Percentiles rank a stretch among this genome's conserved stretches.
Evolutionary conservation across 768 basidiomycete species (phyloP).

Genomic region (Russula griseocarnosa): DNA sequence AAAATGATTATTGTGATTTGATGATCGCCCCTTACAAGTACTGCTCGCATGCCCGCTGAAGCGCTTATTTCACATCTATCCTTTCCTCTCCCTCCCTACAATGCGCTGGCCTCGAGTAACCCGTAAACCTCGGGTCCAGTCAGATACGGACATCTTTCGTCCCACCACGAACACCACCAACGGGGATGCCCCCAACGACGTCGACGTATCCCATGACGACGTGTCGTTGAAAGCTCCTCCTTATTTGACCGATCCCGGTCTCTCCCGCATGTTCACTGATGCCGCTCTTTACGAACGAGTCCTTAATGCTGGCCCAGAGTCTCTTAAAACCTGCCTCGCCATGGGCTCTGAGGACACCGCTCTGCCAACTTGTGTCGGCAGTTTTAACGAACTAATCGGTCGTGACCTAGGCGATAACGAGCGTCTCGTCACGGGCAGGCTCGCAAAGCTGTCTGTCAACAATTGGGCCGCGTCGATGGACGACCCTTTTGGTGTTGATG

Average conservation of each 20-base stretch:
- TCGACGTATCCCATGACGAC: conserved; percentile 16
- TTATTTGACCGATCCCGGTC: conserved; percentile 24
- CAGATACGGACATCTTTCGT: not conserved
- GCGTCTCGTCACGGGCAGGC: conserved; percentile 35
- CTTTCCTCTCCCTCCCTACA: not conserved
- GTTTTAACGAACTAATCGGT: conserved; percentile 44
- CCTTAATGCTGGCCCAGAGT: conserved; percentile 28
- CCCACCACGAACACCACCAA: not conserved
- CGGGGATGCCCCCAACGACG: not conserved
- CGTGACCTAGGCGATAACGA: conserved; percentile 40
- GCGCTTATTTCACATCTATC: not conserved
- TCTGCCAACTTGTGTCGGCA: conserved; percentile 31
- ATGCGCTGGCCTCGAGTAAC: conserved; percentile 20
- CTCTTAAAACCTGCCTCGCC: not conserved
- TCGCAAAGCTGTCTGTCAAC: conserved; percentile 41
- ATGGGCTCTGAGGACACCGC: not conserved
- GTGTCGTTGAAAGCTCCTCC: not conserved
- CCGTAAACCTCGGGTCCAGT: not conserved
- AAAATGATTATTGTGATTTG: not conserved
- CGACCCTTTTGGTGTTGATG: conserved; percentile 19
- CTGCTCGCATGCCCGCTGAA: not conserved
- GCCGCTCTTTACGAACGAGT: conserved; percentile 40
- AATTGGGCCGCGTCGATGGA: conserved; percentile 33
- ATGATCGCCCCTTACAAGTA: not conserved
- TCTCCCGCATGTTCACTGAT: conserved; percentile 39